phyloP scores from a whole-genome alignment of 1,284 basidiomycete genomes.

The Heterobasidion parviporum region DNA sequence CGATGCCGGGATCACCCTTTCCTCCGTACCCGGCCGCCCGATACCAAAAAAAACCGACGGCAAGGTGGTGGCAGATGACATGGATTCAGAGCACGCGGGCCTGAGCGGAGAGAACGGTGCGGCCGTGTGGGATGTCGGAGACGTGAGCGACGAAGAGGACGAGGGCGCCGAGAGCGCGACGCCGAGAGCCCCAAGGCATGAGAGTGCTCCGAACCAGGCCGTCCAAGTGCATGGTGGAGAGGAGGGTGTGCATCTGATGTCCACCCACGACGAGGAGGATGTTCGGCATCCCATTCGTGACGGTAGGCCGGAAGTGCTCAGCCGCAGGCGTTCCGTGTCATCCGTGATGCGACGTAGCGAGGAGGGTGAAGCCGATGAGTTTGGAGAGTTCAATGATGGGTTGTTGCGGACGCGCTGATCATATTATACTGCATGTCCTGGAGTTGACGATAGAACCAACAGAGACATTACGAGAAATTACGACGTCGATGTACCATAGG shows the following conservation, averaged over 20 bases:
- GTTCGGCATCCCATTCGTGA: background rate
- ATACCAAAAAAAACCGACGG: conserved; percentile 4
- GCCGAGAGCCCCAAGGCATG: background rate
- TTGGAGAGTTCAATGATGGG: conserved; percentile 17
- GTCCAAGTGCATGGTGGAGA: conserved; percentile 6
- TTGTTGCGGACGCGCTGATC: background rate
- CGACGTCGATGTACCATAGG: no score
- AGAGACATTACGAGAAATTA: no score
- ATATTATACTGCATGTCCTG: no score
- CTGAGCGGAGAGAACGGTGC: background rate
- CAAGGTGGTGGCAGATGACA: conserved; percentile 6
- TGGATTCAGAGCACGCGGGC: background rate
- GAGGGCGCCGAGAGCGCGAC: conserved; percentile 3
- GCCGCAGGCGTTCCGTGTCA: conserved; percentile 10
- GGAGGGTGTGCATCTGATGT: conserved; percentile 11
- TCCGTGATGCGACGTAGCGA: conserved; percentile 5
- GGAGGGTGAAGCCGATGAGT: conserved; percentile 18
- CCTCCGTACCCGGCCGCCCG: conserved; percentile 6
- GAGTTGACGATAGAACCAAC: no score
- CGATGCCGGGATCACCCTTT: conserved; percentile 8
- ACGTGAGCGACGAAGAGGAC: conserved; percentile 13
- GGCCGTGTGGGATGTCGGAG: conserved; percentile 14
- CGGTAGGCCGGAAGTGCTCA: background rate
- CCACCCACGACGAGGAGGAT: conserved; percentile 6
- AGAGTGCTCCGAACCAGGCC: background rate